Conservation (phyloP, 2,329 filamentous ascomycete genomes). For the Zymoseptoria ardabiliae region DNA sequence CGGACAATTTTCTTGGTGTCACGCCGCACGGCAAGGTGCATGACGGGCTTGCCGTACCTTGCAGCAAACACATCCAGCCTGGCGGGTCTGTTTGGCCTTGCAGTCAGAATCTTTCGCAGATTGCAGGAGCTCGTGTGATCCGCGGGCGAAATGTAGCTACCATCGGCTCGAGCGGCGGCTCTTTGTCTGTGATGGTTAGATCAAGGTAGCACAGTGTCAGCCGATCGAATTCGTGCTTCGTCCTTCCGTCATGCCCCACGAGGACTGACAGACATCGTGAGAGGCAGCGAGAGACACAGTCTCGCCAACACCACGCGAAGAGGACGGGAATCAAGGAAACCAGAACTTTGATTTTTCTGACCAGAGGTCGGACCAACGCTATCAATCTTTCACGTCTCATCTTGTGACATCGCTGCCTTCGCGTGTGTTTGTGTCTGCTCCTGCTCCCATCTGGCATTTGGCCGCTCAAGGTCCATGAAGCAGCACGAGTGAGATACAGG, state of each 20-base stretch:
- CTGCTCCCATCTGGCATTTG: not conserved
- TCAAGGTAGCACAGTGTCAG: not conserved
- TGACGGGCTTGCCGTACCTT: not conserved
- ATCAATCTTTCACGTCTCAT: not conserved
- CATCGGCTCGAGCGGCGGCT: not conserved
- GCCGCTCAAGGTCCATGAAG: not conserved
- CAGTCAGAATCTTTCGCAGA: not conserved
- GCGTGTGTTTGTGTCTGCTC: not conserved
- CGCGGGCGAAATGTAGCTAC: not conserved
- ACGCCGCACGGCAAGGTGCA: not conserved
- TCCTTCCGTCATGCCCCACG: not conserved
- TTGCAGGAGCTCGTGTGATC: not conserved
- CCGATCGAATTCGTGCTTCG: not conserved
- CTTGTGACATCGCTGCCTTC: not conserved
- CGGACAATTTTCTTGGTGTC: not conserved
- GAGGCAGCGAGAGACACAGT: not conserved
- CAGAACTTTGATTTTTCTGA: conserved; percentile 11
- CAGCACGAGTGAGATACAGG: not conserved
- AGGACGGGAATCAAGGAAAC: conserved; percentile 8
- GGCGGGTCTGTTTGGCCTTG: not conserved
- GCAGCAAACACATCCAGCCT: not conserved
- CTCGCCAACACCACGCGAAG: not conserved
- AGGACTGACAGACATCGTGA: not conserved
- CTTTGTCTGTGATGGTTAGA: not conserved
- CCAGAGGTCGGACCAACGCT: not conserved